Evolutionary conservation across 140 eudicot species (phyloP).

Genomic region (Cichorium intybus): DNA sequence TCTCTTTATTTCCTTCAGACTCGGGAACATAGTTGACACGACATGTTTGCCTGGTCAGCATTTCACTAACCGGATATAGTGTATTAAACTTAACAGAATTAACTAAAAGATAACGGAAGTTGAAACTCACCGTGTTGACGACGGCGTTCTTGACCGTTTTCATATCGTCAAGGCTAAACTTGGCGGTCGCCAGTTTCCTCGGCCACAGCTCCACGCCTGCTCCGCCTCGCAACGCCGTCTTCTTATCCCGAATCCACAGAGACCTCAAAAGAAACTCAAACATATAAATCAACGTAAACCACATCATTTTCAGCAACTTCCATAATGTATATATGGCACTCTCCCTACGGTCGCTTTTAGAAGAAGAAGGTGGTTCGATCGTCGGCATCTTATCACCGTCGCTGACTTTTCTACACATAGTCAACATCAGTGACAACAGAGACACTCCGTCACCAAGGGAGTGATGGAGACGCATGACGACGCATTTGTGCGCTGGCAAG

Average conservation of each 20-base stretch:
- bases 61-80: neutral
- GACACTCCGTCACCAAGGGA: constrained; percentile 93
- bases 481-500: constrained; percentile 49
- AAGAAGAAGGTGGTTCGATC: constrained; percentile 11
- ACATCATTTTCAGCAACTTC: constrained; percentile 36
- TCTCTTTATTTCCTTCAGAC: too few relatives aligned
- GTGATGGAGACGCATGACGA: constrained; percentile 67
- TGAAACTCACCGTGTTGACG: constrained; percentile 45
- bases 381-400: constrained; percentile 41
- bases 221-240: constrained; percentile 65
- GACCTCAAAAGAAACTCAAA: constrained; percentile 51
- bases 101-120: neutral
- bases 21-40: too few relatives aligned
- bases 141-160: constrained; percentile 56
- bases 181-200: constrained; percentile 64
- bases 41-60: too few relatives aligned
- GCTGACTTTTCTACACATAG: constrained; percentile 46
- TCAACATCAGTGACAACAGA: constrained; percentile 52
- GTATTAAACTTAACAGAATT: neutral
- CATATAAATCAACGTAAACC: constrained; percentile 52
- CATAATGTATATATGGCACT: constrained; percentile 7
- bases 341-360: neutral
- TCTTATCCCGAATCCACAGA: constrained; percentile 57
- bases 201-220: constrained; percentile 96
- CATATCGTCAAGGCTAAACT: constrained; percentile 63